Evolutionary conservation across 2,329 filamentous ascomycete species (phyloP).

Genomic region (Pseudogymnoascus sp.): DNA sequence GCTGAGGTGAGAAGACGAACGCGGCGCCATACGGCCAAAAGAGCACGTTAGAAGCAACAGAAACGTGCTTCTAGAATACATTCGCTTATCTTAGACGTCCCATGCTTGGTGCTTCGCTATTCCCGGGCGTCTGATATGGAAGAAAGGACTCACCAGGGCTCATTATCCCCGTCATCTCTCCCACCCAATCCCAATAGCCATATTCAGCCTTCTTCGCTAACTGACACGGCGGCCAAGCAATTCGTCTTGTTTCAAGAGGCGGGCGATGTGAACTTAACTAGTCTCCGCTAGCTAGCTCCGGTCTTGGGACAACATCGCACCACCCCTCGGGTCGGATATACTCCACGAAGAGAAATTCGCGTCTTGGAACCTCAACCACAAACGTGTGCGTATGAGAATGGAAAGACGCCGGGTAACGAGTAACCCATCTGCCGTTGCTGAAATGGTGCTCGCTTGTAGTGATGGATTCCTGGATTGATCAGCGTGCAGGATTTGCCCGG

Average conservation of each 20-base stretch:
- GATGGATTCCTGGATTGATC: background rate
- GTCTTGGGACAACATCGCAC: background rate
- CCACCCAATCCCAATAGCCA: background rate
- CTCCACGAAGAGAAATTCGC: constrained; percentile 1
- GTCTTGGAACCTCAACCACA: constrained; percentile 7
- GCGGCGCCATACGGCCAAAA: background rate
- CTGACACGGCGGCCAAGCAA: constrained; percentile 5
- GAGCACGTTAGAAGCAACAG: background rate
- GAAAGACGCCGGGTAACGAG: background rate
- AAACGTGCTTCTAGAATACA: background rate
- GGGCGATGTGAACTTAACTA: constrained; percentile 10
- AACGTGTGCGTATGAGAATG: background rate
- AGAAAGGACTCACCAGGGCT: background rate
- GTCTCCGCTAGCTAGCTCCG: background rate
- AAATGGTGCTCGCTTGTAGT: background rate
- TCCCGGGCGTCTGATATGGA: constrained; percentile 1
- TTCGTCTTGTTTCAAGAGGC: constrained; percentile 4
- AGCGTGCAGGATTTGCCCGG: background rate
- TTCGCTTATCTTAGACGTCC: background rate
- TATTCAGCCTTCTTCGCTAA: constrained; percentile 10
- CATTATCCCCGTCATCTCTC: constrained; percentile 2
- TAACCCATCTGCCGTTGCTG: background rate
- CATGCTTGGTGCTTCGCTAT: background rate
- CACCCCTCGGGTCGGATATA: background rate
- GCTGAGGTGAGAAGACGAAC: background rate